Base-by-base conservation (phyloP, 2,329 filamentous ascomycete species). In the Fusarium newnesense region DNA sequence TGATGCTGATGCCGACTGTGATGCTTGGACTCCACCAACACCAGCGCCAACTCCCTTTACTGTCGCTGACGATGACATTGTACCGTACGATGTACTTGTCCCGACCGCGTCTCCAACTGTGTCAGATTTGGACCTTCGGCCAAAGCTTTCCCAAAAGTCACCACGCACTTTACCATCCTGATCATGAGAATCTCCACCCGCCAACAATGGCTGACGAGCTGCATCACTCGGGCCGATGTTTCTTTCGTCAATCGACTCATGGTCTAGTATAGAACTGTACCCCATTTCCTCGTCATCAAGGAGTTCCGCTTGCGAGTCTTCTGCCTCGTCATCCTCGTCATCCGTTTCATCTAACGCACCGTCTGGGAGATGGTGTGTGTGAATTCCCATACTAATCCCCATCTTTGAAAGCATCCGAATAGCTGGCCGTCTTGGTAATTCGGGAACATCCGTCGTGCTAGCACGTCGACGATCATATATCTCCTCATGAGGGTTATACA, bases 341-440 rank as follows among this genome's bases (percentile, higher is more conserved):
- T 73, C 75, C 13, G 79, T 75, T 30, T 83, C 80, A 16, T 85
- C 84, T 8, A 93, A 84, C 16, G 92, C 87, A 30, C 90, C 88
- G 64, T 89, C 87, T 13, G 90, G 87, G 4, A 97, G 83, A 62
- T 90, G 90, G 72, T 95, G 92, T 7, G 93, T 95, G 72, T 91
- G 91, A 82, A 96, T 95, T 4, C 92, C 92, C 69, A 94, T 85
- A 73, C 86, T 93, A 28, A 93, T 86, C 7, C 91, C 91, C 53
- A 93, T 81, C 81, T 88, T 86, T 72, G 84, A 81, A 24, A 89
- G 79, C 21, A 82, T 81, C 8, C 85, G 84, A 28, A 89, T 85
- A 1, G 84, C 91, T 2, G 90, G 88, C 63, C 87, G 90, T 67
- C 87, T 88, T 4, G 93, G 86, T 42, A 94, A 84, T 65, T 88